Conservation (phyloP, 768 basidiomycete genomes). For the Agaricus blazei region DNA sequence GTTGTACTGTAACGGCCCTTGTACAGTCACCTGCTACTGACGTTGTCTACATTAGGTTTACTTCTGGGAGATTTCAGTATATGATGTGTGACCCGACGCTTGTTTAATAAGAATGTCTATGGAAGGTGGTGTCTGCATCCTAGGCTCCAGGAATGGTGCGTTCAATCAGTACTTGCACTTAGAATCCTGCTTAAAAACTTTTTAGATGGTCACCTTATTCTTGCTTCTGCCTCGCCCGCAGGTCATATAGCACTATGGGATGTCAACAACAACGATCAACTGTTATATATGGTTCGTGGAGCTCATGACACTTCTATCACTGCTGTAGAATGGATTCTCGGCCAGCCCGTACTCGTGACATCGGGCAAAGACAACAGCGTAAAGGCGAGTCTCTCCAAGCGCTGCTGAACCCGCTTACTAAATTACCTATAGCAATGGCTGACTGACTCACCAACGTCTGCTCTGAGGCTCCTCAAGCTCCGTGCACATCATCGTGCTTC, state of each 20-base stretch:
- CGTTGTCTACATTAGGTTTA: constrained; percentile 88
- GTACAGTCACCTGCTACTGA: constrained; percentile 95
- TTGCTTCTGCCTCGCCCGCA: constrained; percentile 81
- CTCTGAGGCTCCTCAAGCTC: constrained; percentile 86
- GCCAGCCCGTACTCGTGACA: constrained; percentile 86
- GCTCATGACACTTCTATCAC: constrained; percentile 87
- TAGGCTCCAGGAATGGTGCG: constrained; percentile 84
- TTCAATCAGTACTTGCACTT: constrained; percentile 2
- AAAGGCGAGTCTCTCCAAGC: constrained; percentile 52
- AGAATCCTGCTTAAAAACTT: constrained; percentile 4
- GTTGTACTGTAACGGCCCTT: constrained; percentile 64
- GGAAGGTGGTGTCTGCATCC: constrained; percentile 77
- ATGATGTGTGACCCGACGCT: constrained; percentile 90
- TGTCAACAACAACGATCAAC: constrained; percentile 71
- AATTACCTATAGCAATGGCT: constrained; percentile 80
- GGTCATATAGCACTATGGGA: constrained; percentile 96
- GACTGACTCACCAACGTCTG: constrained; percentile 84
- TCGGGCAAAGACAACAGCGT: constrained; percentile 94
- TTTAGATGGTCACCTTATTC: constrained; percentile 79
- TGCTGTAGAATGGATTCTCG: constrained; percentile 85
- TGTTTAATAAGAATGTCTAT: constrained; percentile 84
- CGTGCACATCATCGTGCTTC: constrained; percentile 90
- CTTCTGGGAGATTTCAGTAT: constrained; percentile 82
- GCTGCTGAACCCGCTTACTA: background rate
- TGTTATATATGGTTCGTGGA: constrained; percentile 80